Base-by-base conservation (phyloP, 345 rosid species). In the Brassica juncea region DNA sequence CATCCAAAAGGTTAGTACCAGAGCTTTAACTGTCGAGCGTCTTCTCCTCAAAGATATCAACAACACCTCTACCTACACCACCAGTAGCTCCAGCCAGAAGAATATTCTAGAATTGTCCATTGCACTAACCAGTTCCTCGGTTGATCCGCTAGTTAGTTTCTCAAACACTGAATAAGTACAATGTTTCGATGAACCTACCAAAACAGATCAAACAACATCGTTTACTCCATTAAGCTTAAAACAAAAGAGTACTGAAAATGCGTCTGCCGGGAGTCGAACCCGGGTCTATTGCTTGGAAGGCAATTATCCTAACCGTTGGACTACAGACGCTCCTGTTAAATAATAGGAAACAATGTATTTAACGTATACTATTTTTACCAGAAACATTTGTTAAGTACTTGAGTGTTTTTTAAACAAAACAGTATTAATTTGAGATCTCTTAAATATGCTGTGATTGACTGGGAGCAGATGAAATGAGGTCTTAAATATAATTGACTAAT, bases 41-140 rank as follows among this genome's bases (percentile, higher is more conserved):
- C 86, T 92, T 28, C 84, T 78, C 79, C 80, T 83, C 72, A 92
- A 94, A 84, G 62, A 89, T 73, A 71, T 89, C 85, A 63, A 94
- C 97, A 5, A 90, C 92, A 61, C 97, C 86, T 82, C 88, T 90
- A 73, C 97, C 97, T 19, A 94, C 97, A 77, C 97, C 97, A 66
- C 99, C 97, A 0, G 99, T 94, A 83, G 97, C 95, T 71, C 99
- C 97, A 81, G 89, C 88, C 15, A 94, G 96, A 66, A 94, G 90
- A 58, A 90, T 83, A 87, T 78, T 35, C 86, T 91, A 21, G 91
- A 76, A 76, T 84, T 77, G 65, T 80, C 89, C 97, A 90, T 94
- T 76, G 68, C 55, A 16, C 66, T 79, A 12, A 49, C 75, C 1
- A 84, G 71, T 80, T 86, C 86, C 64, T 86, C 59, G 3, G 85